Conservation (phyloP, 192 early-diverging fungal genomes). For the Umbelopsis sp. region DNA sequence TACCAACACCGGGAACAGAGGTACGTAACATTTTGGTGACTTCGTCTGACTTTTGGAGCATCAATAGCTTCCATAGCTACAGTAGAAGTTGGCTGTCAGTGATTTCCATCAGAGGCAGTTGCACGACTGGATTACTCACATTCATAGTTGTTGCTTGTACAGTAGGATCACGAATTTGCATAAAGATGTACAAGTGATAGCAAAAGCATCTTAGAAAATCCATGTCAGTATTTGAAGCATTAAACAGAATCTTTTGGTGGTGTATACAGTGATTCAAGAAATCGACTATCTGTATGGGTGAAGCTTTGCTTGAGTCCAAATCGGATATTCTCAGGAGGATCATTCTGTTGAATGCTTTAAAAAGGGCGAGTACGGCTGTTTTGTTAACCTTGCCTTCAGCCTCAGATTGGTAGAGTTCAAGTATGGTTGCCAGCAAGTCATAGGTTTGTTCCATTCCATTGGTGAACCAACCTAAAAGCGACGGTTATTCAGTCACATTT, state of each 20-base stretch:
- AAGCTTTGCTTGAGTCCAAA: conserved; percentile 45
- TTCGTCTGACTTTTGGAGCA: conserved; percentile 58
- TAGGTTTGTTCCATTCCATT: conserved; percentile 48
- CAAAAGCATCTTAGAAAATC: conserved; percentile 67
- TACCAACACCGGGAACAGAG: conserved; percentile 36
- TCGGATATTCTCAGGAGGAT: conserved; percentile 58
- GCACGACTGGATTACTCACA: conserved; percentile 43
- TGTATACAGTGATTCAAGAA: conserved; percentile 61
- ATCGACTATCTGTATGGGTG: conserved; percentile 36
- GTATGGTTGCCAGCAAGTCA: conserved; percentile 56
- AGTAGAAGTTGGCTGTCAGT: neutral
- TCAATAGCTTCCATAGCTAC: conserved; percentile 62
- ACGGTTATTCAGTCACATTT: neutral
- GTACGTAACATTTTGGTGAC: conserved; percentile 50
- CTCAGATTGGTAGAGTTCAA: conserved; percentile 43
- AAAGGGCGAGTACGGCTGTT: conserved; percentile 39
- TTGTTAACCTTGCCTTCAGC: conserved; percentile 13
- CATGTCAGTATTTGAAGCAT: conserved; percentile 53
- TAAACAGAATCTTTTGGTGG: conserved; percentile 66
- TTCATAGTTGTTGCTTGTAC: conserved; percentile 51
- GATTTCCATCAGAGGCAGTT: neutral
- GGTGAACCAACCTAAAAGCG: conserved; percentile 44
- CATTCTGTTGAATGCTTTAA: conserved; percentile 54
- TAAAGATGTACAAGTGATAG: conserved; percentile 61
- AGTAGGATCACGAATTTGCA: conserved; percentile 43